Base-by-base conservation (phyloP, 2,329 filamentous ascomycete species). In the Pyrenophora graminea region DNA sequence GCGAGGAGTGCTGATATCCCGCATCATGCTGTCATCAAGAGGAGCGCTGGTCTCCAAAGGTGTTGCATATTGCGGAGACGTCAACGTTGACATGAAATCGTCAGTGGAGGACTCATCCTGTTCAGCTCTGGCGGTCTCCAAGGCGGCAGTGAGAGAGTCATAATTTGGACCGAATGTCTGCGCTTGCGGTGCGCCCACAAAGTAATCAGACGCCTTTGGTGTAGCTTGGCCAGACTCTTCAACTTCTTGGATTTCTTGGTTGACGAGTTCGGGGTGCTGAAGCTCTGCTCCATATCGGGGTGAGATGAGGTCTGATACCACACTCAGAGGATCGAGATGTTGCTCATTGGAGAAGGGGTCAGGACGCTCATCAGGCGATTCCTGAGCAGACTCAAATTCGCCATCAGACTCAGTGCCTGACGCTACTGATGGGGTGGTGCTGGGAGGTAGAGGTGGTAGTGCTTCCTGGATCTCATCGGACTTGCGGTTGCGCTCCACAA, bases 161-260 rank as follows among this genome's bases (percentile, higher is more conserved):
- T 57, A 58, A 33, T 59, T 41, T 6, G 61, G 56, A 9, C 58
- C 62, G 15, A 39, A 41, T 46, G 52, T 45, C 4, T 51, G 15
- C 9, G 34, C 34, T 18, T 36, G 13, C 27, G 45, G 48, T 6
- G 42, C 39, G 33, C 56, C 63, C 39, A 72, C 48, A 12, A 74
- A 68, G 44, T 80, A 81, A 8, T 76, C 71, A 15, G 78, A 79
- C 4, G 86, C 86, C 54, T 84, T 89, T 1, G 89, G 88, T 1
- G 88, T 91, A 0, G 82, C 80, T 64, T 90, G 83, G 58, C 85
- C 77, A 5, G 86, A 89, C 38, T 79, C 86, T 7, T 85, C 74
- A 23, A 81, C 66, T 42, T 85, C 82, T 17, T 62, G 55, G 7
- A 58, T 64, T 3, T 73, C 67, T 1, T 64, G 58, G 17, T 70